Evolutionary conservation across 257 asterid genomes (phyloP).

Genomic region (Nicotiana tabacum): DNA sequence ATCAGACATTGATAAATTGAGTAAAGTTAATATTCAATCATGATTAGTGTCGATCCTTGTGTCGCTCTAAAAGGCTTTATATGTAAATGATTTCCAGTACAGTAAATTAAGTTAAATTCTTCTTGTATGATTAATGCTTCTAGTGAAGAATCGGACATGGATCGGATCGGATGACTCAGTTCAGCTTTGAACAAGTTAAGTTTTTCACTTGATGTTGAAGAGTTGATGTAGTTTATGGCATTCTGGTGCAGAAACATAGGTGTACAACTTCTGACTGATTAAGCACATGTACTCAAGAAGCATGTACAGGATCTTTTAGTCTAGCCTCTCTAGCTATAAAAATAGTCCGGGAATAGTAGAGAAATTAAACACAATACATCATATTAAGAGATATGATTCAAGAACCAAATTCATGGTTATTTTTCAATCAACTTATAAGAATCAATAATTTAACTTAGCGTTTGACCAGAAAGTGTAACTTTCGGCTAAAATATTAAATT

Average conservation of each 20-base stretch:
- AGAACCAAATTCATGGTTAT: neutral
- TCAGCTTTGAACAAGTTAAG: neutral
- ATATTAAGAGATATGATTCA: neutral
- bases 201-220: neutral
- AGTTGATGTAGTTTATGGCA: neutral
- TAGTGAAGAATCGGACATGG: neutral
- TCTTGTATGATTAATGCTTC: neutral
- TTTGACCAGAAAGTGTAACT: no score
- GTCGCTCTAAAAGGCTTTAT: neutral
- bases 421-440: neutral
- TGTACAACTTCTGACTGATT: neutral
- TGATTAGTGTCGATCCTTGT: neutral
- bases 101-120: neutral
- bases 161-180: neutral
- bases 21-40: neutral
- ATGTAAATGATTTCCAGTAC: neutral
- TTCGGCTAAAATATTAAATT: no score
- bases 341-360: neutral
- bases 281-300: neutral
- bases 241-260: neutral
- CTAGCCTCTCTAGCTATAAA: neutral
- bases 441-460: no score
- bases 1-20: neutral
- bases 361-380: neutral
- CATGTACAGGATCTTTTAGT: neutral